Conservation (phyloP, 306 rosid genomes). For the Biancaea sappan region DNA sequence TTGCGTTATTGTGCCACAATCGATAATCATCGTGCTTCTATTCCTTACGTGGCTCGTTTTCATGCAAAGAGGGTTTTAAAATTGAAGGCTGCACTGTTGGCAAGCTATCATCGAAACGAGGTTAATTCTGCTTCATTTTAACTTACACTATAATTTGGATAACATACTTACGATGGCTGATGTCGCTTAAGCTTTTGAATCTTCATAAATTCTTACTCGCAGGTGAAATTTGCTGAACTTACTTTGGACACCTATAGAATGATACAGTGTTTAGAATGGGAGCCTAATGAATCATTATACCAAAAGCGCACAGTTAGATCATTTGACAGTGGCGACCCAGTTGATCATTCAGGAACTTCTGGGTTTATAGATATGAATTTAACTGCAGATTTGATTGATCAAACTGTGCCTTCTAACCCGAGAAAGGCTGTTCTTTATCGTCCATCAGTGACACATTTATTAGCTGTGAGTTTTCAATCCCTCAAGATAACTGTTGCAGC, state of each 20-base stretch:
- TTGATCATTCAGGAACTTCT: slow-evolving; percentile 89
- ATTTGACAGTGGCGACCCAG: slow-evolving; percentile 59
- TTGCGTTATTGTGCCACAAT: slow-evolving; percentile 71
- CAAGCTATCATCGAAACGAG: slow-evolving; percentile 96
- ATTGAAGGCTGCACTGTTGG: slow-evolving; percentile 77
- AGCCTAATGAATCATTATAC: slow-evolving; percentile 81
- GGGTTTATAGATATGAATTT: slow-evolving; percentile 85
- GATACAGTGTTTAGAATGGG: slow-evolving; percentile 98
- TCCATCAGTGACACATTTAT: slow-evolving; percentile 87
- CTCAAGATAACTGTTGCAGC: not conserved
- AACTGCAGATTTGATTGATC: slow-evolving; percentile 86
- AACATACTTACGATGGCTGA: too few species aligned
- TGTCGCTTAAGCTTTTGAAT: slow-evolving; percentile 30
- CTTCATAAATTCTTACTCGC: slow-evolving; percentile 40
- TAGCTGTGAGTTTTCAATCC: slow-evolving; percentile 74
- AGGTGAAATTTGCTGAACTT: slow-evolving; percentile 96
- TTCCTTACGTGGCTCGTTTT: slow-evolving; percentile 86
- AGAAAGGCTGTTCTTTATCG: slow-evolving; percentile 90
- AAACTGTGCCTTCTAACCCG: slow-evolving; percentile 81
- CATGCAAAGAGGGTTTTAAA: slow-evolving; percentile 92
- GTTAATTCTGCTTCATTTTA: slow-evolving; percentile 1
- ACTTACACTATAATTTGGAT: too few species aligned
- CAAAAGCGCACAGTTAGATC: slow-evolving; percentile 65
- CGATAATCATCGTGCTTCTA: slow-evolving; percentile 77
- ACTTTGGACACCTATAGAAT: slow-evolving; percentile 91